Evolutionary conservation across 768 basidiomycete genomes (phyloP).

Genomic region (Tylopilus vinaceipallidus): DNA sequence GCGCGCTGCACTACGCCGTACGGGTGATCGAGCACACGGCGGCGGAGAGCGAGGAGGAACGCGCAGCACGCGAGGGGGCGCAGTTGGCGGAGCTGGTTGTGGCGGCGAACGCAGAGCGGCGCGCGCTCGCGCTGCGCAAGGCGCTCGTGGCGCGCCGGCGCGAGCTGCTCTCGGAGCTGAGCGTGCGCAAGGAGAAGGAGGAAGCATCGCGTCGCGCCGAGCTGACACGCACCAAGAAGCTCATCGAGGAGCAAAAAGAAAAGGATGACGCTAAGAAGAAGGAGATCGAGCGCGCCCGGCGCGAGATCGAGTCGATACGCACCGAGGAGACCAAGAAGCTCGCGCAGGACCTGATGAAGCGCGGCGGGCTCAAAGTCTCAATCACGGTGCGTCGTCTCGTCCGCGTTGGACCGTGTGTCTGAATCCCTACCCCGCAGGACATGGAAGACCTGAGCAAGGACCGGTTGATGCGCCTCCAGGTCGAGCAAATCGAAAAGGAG

Average conservation of each 20-base stretch:
- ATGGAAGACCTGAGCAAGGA: slow-evolving; percentile 84
- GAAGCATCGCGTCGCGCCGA: slow-evolving; percentile 80
- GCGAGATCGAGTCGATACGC: slow-evolving; percentile 59
- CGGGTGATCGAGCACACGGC: slow-evolving; percentile 47
- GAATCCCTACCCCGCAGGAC: slow-evolving; percentile 43
- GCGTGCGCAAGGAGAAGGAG: slow-evolving; percentile 84
- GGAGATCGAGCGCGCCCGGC: slow-evolving; percentile 77
- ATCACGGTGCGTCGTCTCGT: slow-evolving; percentile 51
- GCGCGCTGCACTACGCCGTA: slow-evolving; percentile 70
- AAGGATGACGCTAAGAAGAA: slow-evolving; percentile 60
- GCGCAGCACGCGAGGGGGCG: slow-evolving; percentile 43
- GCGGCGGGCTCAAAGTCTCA: slow-evolving; percentile 70
- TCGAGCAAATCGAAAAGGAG: slow-evolving; percentile 95
- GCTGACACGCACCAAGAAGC: slow-evolving; percentile 58
- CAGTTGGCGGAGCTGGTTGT: slow-evolving; percentile 59
- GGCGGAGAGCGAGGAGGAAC: slow-evolving; percentile 41
- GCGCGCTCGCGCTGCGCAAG: slow-evolving; percentile 72
- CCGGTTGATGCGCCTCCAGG: slow-evolving; percentile 84
- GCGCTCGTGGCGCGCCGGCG: slow-evolving; percentile 82
- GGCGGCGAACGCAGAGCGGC: slow-evolving; percentile 71
- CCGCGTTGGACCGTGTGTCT: background rate
- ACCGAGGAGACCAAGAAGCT: slow-evolving; percentile 83
- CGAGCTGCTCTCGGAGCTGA: slow-evolving; percentile 81
- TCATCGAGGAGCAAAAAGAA: slow-evolving; percentile 59
- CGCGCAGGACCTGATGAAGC: slow-evolving; percentile 77